Percentiles rank a stretch among this genome's conserved stretches.
phyloP scores from a whole-genome alignment of 495 filamentous ascomycete species.

The Lasiosphaeria hispida region DNA sequence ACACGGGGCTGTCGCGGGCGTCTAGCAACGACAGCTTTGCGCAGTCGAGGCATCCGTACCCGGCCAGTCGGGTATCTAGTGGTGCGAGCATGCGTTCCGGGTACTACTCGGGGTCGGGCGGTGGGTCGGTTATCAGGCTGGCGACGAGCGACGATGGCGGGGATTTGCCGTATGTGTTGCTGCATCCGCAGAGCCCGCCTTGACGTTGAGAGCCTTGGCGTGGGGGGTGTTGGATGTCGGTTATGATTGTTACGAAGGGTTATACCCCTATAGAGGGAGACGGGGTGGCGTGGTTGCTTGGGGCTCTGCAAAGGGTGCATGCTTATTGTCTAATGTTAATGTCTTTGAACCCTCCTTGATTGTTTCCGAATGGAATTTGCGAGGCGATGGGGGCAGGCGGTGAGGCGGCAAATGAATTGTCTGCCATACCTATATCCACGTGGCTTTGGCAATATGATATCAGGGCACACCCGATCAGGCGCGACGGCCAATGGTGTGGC shows the following conservation, averaged over 20 bases:
- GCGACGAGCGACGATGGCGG: slow-evolving; percentile 35
- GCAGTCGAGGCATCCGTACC: slow-evolving; percentile 41
- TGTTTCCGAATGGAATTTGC: neutral
- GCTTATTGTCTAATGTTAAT: slow-evolving; percentile 15
- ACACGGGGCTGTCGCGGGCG: slow-evolving; percentile 28
- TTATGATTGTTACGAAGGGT: neutral
- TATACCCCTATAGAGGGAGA: neutral
- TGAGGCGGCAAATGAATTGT: too few relatives aligned
- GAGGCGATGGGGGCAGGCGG: neutral
- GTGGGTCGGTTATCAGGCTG: slow-evolving; percentile 37
- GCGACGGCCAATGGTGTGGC: too few relatives aligned
- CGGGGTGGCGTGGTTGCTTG: too few relatives aligned
- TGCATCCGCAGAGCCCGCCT: slow-evolving; percentile 13
- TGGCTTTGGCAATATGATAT: too few relatives aligned
- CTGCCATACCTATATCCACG: too few relatives aligned
- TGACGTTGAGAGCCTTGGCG: too few relatives aligned
- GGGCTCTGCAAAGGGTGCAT: neutral
- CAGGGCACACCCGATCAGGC: too few relatives aligned
- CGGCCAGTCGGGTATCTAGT: slow-evolving; percentile 37
- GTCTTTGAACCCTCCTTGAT: neutral
- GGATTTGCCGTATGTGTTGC: slow-evolving; percentile 44
- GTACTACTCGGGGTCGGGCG: neutral
- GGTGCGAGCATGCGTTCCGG: slow-evolving; percentile 36
- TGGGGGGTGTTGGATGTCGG: neutral
- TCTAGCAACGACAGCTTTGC: slow-evolving; percentile 44